A percentile compares a stretch with the other conserved stretches of the same genome.
Conservation (phyloP, 352 stramenopile genomes). For the Phytophthora sansomeana region DNA sequence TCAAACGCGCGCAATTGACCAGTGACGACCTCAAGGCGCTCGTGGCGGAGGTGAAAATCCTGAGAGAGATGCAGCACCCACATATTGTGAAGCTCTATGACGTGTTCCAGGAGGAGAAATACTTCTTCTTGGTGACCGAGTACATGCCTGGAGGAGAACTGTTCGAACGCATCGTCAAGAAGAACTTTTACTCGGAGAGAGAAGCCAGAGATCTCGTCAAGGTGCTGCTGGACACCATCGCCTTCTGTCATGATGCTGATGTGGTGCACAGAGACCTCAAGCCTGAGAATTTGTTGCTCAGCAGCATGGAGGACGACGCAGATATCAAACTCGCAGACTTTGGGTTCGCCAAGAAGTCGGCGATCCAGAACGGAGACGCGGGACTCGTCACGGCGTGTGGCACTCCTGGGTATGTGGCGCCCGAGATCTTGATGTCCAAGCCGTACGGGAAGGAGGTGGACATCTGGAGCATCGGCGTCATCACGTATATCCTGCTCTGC, state of each 20-base stretch:
- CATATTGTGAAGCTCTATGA: constrained; percentile 92
- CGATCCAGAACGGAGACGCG: constrained; percentile 50
- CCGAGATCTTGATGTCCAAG: constrained; percentile 78
- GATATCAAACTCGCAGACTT: constrained; percentile 90
- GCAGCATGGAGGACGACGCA: constrained; percentile 71
- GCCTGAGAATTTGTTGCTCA: constrained; percentile 95
- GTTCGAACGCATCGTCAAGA: constrained; percentile 90
- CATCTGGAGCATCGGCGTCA: constrained; percentile 92
- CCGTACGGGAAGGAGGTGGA: constrained; percentile 84
- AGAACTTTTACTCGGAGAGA: constrained; percentile 87
- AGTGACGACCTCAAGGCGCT: constrained; percentile 79
- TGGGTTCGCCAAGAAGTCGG: constrained; percentile 83
- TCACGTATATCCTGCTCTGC: constrained; percentile 88
- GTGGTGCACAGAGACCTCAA: constrained; percentile 97
- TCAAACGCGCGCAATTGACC: constrained; percentile 82
- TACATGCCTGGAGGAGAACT: constrained; percentile 91
- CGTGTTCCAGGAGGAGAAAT: constrained; percentile 90
- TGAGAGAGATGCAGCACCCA: constrained; percentile 87
- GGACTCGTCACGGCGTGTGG: constrained; percentile 73
- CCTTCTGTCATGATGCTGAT: constrained; percentile 85
- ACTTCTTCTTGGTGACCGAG: constrained; percentile 99
- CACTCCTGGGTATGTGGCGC: constrained; percentile 81
- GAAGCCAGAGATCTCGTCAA: constrained; percentile 83
- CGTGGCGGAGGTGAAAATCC: constrained; percentile 78
- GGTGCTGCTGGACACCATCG: constrained; percentile 81